These are phyloP conservation scores for Metarhizium album DNA, from an alignment of 2,329 filamentous ascomycete species.

Conservation along the genomic window DNA sequence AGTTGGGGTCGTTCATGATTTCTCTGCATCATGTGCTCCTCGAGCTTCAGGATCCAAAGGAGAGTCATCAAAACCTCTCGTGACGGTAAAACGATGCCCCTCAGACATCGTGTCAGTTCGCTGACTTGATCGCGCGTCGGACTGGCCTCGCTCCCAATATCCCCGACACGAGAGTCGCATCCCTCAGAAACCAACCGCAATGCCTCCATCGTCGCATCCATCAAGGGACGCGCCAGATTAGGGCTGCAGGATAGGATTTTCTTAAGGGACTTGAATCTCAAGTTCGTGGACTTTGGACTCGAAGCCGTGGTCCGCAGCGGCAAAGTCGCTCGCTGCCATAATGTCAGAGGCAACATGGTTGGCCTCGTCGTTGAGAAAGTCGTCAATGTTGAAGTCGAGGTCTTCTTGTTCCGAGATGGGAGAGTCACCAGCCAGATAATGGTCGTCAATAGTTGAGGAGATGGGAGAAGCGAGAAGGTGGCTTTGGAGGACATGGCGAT, in stretches of 20 bases:
- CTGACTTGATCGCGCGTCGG: constrained; percentile 26
- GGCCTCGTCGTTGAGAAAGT: constrained; percentile 45
- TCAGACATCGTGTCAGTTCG: constrained; percentile 26
- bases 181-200: constrained; percentile 60
- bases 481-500: constrained; percentile 68
- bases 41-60: constrained; percentile 33
- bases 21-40: constrained; percentile 26
- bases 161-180: constrained; percentile 35
- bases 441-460: constrained; percentile 53
- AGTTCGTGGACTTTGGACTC: constrained; percentile 43
- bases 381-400: constrained; percentile 40
- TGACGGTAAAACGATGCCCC: constrained; percentile 30
- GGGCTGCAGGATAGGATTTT: constrained; percentile 64
- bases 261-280: constrained; percentile 50
- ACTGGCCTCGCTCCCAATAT: constrained; percentile 20
- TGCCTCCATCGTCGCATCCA: constrained; percentile 63
- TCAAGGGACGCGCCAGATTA: constrained; percentile 60
- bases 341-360: constrained; percentile 34
- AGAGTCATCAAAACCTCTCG: constrained; percentile 37
- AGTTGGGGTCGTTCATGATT: constrained; percentile 12
- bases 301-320: constrained; percentile 42
- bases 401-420: constrained; percentile 28
- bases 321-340: constrained; percentile 37
- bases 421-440: constrained; percentile 56
- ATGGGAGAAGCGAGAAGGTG: constrained; percentile 65